phyloP scores from a whole-genome alignment of 768 basidiomycete genomes.

The Naganishia friedmannii region DNA sequence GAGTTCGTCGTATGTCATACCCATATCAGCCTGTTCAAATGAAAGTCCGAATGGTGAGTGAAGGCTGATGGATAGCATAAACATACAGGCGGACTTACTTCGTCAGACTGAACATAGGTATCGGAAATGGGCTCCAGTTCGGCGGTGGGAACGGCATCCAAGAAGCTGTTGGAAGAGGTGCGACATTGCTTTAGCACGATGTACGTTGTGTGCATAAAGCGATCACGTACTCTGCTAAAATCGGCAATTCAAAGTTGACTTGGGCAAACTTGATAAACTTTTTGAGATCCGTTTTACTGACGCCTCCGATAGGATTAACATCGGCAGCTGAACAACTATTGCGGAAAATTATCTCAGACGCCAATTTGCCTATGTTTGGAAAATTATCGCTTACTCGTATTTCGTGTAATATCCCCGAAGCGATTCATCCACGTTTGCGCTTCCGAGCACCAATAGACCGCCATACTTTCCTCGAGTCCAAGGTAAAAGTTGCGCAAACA shows the following conservation, averaged over 20 bases:
- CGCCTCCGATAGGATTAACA: constrained; percentile 95
- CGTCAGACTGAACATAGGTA: constrained; percentile 86
- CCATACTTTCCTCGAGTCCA: constrained; percentile 82
- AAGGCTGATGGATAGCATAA: constrained; percentile 20
- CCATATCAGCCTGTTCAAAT: constrained; percentile 89
- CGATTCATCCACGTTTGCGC: constrained; percentile 97
- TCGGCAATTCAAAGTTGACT: constrained; percentile 74
- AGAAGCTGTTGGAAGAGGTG: constrained; percentile 62
- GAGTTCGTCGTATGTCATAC: constrained; percentile 97
- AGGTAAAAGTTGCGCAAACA: constrained; percentile 91
- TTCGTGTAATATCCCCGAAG: constrained; percentile 95
- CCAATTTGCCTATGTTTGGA: not conserved
- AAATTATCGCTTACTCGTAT: constrained; percentile 70
- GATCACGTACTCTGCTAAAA: constrained; percentile 66
- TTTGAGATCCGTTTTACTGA: constrained; percentile 96
- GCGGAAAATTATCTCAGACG: constrained; percentile 46
- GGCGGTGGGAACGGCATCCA: constrained; percentile 87
- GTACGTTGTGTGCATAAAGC: constrained; percentile 10
- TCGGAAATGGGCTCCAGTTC: constrained; percentile 92
- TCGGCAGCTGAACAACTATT: constrained; percentile 64
- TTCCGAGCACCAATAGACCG: constrained; percentile 89
- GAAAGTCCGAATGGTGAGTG: not conserved
- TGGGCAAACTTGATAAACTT: constrained; percentile 85
- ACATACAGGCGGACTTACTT: too few species aligned
- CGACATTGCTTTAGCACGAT: constrained; percentile 1